phyloP scores from a whole-genome alignment of 2,329 filamentous ascomycete species.

The Celoporthe dispersa region DNA sequence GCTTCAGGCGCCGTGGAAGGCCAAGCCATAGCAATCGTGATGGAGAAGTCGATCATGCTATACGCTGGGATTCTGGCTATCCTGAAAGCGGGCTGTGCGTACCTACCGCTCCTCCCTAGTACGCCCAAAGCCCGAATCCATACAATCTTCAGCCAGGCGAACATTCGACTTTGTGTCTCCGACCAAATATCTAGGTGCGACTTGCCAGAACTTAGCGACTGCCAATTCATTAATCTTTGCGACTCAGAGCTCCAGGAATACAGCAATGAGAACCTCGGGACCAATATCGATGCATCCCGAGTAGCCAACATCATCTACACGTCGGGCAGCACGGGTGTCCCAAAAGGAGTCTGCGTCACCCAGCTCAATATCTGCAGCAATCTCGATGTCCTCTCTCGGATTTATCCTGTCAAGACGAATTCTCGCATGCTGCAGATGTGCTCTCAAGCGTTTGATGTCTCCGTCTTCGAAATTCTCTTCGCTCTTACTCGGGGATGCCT shows the following conservation, averaged over 20 bases:
- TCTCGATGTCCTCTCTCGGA: constrained; percentile 64
- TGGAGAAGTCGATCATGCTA: constrained; percentile 75
- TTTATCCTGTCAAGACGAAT: constrained; percentile 63
- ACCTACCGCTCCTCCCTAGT: constrained; percentile 78
- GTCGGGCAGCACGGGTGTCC: constrained; percentile 78
- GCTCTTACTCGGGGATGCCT: constrained; percentile 78
- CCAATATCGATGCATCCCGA: constrained; percentile 49
- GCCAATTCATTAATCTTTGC: constrained; percentile 43
- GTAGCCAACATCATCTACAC: constrained; percentile 82
- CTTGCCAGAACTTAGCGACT: constrained; percentile 28
- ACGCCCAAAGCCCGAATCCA: constrained; percentile 65
- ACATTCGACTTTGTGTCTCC: constrained; percentile 50
- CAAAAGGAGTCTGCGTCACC: constrained; percentile 80
- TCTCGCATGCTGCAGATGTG: constrained; percentile 79
- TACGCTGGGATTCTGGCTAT: constrained; percentile 77
- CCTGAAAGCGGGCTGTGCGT: constrained; percentile 76
- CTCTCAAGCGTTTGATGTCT: constrained; percentile 85
- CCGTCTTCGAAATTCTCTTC: constrained; percentile 90
- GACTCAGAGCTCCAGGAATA: constrained; percentile 36
- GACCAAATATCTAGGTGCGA: constrained; percentile 38
- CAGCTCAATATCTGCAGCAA: constrained; percentile 79
- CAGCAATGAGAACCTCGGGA: constrained; percentile 42
- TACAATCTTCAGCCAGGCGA: constrained; percentile 66
- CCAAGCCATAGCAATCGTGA: constrained; percentile 70
- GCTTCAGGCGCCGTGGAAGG: constrained; percentile 52